phyloP scores from a whole-genome alignment of 106 monocot species.

The Dactylorhiza incarnata region DNA sequence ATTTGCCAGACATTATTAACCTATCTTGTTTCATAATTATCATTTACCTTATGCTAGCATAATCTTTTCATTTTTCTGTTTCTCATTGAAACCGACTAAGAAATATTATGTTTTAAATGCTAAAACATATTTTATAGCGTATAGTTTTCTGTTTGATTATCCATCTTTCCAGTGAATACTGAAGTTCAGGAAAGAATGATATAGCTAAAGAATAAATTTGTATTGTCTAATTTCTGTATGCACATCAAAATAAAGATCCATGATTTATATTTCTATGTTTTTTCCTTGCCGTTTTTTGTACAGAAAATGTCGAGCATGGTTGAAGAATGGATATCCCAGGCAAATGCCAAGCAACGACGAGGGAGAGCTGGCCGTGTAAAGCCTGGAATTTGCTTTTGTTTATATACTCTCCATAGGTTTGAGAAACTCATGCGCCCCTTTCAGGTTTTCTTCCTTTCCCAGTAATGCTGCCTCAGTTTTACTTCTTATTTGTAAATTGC shows the following conservation, averaged over 20 bases:
- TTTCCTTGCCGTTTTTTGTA: not conserved
- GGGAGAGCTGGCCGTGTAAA: constrained; percentile 97
- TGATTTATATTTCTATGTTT: not conserved
- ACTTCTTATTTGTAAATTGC: not conserved
- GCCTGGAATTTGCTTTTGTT: constrained; percentile 84
- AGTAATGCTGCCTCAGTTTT: not conserved
- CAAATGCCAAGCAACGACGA: constrained; percentile 89
- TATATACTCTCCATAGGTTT: constrained; percentile 83
- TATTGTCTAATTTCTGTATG: not conserved
- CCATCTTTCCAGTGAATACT: not conserved
- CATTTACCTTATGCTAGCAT: no score
- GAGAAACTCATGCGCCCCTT: constrained; percentile 78
- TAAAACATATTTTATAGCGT: not conserved
- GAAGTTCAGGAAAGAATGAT: not conserved
- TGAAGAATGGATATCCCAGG: constrained; percentile 94
- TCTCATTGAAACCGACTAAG: not conserved
- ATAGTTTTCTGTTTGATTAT: not conserved
- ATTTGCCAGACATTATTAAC: not conserved
- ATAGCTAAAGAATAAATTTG: not conserved
- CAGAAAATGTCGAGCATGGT: constrained; percentile 99
- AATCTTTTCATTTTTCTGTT: not conserved
- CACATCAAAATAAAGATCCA: not conserved
- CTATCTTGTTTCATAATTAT: no score
- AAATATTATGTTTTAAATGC: not conserved
- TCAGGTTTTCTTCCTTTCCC: constrained; percentile 47